Evolutionary conservation across 2,329 filamentous ascomycete species (phyloP), one percentile per base, ranked within the genome.

Genomic region (Colletotrichum sansevieriae): DNA sequence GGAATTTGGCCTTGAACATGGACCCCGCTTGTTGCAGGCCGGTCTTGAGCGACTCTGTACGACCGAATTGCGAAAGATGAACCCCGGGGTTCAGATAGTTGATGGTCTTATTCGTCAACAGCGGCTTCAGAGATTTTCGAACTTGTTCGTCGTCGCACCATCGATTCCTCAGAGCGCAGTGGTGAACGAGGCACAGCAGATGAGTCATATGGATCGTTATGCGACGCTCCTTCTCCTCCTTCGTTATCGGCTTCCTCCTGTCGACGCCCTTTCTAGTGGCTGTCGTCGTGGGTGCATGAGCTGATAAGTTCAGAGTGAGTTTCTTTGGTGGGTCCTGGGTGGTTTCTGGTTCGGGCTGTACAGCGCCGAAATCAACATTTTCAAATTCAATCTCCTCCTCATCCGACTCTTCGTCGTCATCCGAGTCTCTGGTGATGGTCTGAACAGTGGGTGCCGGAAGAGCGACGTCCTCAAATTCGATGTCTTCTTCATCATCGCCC

Each of bases 191-290:
- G 76, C 93, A 97, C 13, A 98, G 81, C 0, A 98, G 72, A 79
- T 99, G 95, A 70, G 90, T 84, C 78, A 95, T 97, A 78, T 99
- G 96, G n/a, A 94, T 85, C 59, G 93, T 87, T 35, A 96, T 77
- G 20, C 95, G 88, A 13, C 77, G 81, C 49, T 80, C 79, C 70
- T 82, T 86, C 72, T 90, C 88, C 20, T 83, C 83, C 70, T 82
- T 86, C 25, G 78, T 87, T 3, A 89, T 79, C 2, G 85, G 83
- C 73, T 85, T 89, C 58, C 84, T 83, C 54, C 84, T 80, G 25
- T 84, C 81, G 0, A 70, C 74, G 1, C 70, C 70, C 44, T 75
- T 76, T 56, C 78, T 80, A 49, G 71, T 46, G 56, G 76, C 63
- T 22, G 76, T 72, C 47, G 73, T 72, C 2, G 78, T 77, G 2